Evolutionary conservation across 805 yeast species (phyloP), one percentile per base, ranked within the genome.

Genomic region (Lipomyces yamanashiensis): DNA sequence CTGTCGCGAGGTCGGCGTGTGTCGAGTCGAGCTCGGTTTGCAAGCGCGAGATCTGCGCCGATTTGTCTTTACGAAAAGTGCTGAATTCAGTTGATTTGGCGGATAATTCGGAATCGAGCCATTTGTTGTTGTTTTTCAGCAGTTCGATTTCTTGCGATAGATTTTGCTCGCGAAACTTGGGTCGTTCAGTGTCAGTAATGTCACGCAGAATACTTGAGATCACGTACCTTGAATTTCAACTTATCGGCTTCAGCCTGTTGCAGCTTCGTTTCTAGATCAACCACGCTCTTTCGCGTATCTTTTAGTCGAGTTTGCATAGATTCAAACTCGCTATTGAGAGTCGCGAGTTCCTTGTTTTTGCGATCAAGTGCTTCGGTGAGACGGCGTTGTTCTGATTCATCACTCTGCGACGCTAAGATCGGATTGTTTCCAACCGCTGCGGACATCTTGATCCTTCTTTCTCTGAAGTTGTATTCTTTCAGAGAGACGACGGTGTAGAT

Each of bases 71-170:
- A 12, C 79, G 40, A 66, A 64, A 62, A 68, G 19, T 72, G 70
- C 65, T 67, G 55, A 77, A 74, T 44, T 78, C 79, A 41, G 72
- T 68, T 19, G 74, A 66, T 47, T 76, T 73, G 4, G 74, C 62
- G 17, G 74, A 71, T 17, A 83, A 70, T 61, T 80, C 79, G 3
- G 74, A 64, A 45, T 84, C 80, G 2, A 83, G 70, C 74, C 81
- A 75, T 17, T 76, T 78, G 62, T 79, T 83, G 57, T 75, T 77
- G 43, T 76, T 73, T 19, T 78, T 75, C 17, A 79, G 67, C n/a
- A 77, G 73, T 28, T 77, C 78, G 6, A 82, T 58, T 58, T 84
- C 85, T 59, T 78, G 82, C 40, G 74, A 74, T 7, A 78, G 67
- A 43, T 77, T 73, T 58, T 80, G 80, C 23, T 77, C 68, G 49